Conservation (phyloP, 2,329 filamentous ascomycete species). For the Huntiella decipiens region DNA sequence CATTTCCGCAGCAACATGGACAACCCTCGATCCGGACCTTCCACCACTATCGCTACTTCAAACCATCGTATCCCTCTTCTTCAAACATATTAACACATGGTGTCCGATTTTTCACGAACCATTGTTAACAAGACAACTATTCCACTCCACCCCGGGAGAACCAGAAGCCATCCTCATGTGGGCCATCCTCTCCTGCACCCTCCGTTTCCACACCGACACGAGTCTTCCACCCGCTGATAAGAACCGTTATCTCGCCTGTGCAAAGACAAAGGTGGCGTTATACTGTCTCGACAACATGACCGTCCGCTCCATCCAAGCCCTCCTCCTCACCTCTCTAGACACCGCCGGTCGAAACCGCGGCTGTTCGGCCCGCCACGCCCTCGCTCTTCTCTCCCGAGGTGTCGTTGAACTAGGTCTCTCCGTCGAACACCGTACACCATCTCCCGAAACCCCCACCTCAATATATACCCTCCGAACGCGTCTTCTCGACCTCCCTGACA, state of each 20-base stretch:
- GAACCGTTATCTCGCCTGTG: slow-evolving; percentile 56
- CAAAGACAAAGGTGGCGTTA: slow-evolving; percentile 70
- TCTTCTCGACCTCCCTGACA: slow-evolving; percentile 67
- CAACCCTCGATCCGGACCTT: slow-evolving; percentile 38
- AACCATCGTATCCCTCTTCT: slow-evolving; percentile 55
- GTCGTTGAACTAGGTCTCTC: slow-evolving; percentile 76
- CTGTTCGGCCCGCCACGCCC: slow-evolving; percentile 78
- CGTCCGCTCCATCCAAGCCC: slow-evolving; percentile 68
- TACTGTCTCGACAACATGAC: slow-evolving; percentile 83
- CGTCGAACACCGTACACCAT: slow-evolving; percentile 62
- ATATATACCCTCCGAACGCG: slow-evolving; percentile 80
- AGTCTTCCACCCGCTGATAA: slow-evolving; percentile 56
- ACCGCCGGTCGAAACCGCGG: slow-evolving; percentile 75
- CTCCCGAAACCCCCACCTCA: slow-evolving; percentile 53
- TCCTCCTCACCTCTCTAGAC: slow-evolving; percentile 73
- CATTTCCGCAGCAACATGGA: not conserved
- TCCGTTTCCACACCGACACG: slow-evolving; percentile 64
- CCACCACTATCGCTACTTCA: slow-evolving; percentile 60
- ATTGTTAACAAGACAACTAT: slow-evolving; percentile 62
- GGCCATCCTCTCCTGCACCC: slow-evolving; percentile 72
- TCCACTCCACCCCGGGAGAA: slow-evolving; percentile 56
- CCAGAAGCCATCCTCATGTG: slow-evolving; percentile 61
- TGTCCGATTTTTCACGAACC: slow-evolving; percentile 76
- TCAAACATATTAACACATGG: slow-evolving; percentile 66
- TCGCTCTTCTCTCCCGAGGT: slow-evolving; percentile 72